Percentiles rank a stretch among this genome's conserved stretches.
Conservation (phyloP, 2,329 filamentous ascomycete genomes). For the Epichloe elymi region DNA sequence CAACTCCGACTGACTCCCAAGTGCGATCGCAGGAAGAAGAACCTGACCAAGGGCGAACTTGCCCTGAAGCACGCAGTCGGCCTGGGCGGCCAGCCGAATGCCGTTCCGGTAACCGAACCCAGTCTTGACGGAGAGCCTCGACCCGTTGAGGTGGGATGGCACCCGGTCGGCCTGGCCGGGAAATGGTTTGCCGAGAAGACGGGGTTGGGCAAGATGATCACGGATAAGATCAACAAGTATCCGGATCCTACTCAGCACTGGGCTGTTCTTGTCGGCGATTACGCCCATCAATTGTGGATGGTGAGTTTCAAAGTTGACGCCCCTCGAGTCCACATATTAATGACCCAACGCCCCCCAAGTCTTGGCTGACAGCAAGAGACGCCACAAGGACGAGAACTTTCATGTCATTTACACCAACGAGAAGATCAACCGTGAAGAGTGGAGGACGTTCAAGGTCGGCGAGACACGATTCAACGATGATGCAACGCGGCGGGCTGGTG, state of each 20-base stretch:
- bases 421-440: constrained; percentile 29
- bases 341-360: background rate
- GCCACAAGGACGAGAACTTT: constrained; percentile 33
- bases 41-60: constrained; percentile 21
- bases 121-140: constrained; percentile 17
- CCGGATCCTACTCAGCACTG: constrained; percentile 49
- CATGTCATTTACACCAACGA: constrained; percentile 45
- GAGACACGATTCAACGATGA: constrained; percentile 42
- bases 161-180: constrained; percentile 41
- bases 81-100: constrained; percentile 19
- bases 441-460: constrained; percentile 38
- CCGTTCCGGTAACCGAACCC: constrained; percentile 16
- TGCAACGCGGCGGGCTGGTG: constrained; percentile 34
- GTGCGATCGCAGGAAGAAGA: constrained; percentile 14
- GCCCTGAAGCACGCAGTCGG: constrained; percentile 23
- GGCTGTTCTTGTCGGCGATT: constrained; percentile 44
- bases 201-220: constrained; percentile 41
- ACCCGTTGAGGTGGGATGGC: constrained; percentile 41
- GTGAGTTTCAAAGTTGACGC: constrained; percentile 15
- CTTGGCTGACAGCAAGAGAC: background rate
- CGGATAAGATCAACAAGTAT: constrained; percentile 38
- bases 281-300: constrained; percentile 47
- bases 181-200: constrained; percentile 47
- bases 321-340: background rate
- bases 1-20: constrained; percentile 2